Conservation (phyloP, 1,139 yeast genomes). For the Debaryomyces nepalensis region DNA sequence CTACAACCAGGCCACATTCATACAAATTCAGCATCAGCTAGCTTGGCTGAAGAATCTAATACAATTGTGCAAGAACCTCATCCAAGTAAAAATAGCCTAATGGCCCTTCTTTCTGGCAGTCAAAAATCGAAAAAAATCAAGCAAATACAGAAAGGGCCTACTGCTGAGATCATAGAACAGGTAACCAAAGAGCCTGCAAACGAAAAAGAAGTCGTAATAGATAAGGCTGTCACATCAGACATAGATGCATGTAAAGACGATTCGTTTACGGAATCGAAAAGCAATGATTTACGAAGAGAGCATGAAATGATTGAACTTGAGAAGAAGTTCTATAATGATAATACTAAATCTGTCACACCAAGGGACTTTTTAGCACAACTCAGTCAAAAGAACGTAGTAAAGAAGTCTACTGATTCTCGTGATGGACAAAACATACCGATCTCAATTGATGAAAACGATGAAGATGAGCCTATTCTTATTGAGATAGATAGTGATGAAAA, state of each 20-base stretch:
- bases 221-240: background rate
- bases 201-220: background rate
- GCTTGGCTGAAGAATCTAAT: background rate
- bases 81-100: conserved; percentile 8
- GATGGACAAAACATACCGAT: background rate
- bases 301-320: conserved; percentile 37
- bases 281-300: conserved; percentile 22
- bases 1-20: too few species aligned
- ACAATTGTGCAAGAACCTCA: too few species aligned
- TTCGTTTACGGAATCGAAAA: conserved; percentile 24
- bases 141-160: background rate
- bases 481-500: conserved; percentile 21
- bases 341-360: conserved; percentile 32
- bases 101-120: conserved; percentile 20
- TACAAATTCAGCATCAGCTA: too few species aligned
- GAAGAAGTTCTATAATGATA: conserved; percentile 31
- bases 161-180: too few species aligned
- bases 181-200: background rate
- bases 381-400: conserved; percentile 13
- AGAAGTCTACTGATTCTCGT: background rate
- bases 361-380: conserved; percentile 35
- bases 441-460: background rate
- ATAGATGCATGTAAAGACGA: conserved; percentile 16
- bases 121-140: conserved; percentile 10
- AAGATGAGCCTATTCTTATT: background rate